These are phyloP conservation scores for Sphaerobolus stellatus DNA, from an alignment of 1,284 basidiomycete species.

Conservation along the genomic window DNA sequence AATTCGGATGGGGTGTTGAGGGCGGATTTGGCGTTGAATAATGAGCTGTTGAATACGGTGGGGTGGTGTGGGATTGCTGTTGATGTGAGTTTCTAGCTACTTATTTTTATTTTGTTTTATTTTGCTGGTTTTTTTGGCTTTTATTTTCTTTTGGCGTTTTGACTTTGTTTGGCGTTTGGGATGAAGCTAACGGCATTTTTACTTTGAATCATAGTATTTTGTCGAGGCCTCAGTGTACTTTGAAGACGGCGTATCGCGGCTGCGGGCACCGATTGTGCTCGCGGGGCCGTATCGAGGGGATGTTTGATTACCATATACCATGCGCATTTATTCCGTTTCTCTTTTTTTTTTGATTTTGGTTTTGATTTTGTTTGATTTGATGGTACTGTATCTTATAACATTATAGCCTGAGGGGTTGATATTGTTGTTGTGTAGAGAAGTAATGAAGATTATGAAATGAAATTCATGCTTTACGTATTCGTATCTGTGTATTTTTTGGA, in stretches of 20 bases:
- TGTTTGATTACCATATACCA: not conserved
- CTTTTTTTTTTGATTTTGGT: not conserved
- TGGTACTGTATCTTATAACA: not conserved
- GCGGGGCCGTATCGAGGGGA: not conserved
- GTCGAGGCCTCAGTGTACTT: not conserved
- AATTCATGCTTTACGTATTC: not conserved
- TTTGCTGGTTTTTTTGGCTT: not conserved
- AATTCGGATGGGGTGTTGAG: not conserved
- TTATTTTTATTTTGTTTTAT: not conserved
- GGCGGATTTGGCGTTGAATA: not conserved
- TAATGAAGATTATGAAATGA: not conserved
- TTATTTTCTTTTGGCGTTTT: not conserved
- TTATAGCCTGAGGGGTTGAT: not conserved
- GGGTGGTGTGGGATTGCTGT: not conserved
- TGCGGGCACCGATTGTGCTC: not conserved
- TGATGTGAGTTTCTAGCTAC: not conserved
- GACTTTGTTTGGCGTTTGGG: too few relatives aligned
- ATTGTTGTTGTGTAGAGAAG: not conserved
- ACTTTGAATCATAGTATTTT: constrained; percentile 2
- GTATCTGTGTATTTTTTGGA: not conserved
- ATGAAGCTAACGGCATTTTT: too few relatives aligned
- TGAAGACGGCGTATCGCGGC: not conserved
- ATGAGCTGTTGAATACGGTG: not conserved
- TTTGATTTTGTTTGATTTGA: not conserved
- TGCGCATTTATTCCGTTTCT: not conserved